Conservation (phyloP, 2,329 filamentous ascomycete species). For the Microthyrium microscopicum region DNA sequence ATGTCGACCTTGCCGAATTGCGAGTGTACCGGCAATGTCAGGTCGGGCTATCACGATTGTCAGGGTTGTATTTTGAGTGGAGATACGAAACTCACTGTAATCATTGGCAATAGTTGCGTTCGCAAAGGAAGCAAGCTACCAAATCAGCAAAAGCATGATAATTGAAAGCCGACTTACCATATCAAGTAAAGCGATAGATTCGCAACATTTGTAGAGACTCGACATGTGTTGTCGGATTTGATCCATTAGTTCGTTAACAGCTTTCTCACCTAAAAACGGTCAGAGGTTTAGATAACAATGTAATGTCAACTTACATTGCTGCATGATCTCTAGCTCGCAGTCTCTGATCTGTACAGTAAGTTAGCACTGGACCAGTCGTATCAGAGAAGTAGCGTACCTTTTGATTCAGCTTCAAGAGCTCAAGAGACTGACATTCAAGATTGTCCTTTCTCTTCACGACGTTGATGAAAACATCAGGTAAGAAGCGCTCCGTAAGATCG, state of each 20-base stretch:
- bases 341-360: constrained; percentile 51
- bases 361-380: neutral
- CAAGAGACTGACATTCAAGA: constrained; percentile 76
- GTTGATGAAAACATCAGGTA: constrained; percentile 66
- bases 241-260: constrained; percentile 54
- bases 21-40: constrained; percentile 49
- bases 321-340: constrained; percentile 67
- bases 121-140: constrained; percentile 18
- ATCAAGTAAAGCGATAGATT: constrained; percentile 73
- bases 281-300: neutral
- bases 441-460: constrained; percentile 52
- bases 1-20: constrained; percentile 59
- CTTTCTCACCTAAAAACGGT: constrained; percentile 36
- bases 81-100: no score
- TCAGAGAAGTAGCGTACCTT: constrained; percentile 14
- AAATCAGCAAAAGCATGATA: neutral
- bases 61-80: no score
- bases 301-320: constrained; percentile 40
- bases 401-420: constrained; percentile 60
- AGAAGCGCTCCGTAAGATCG: constrained; percentile 42
- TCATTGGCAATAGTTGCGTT: constrained; percentile 2
- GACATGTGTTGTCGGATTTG: constrained; percentile 58
- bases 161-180: constrained; percentile 41
- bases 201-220: constrained; percentile 65
- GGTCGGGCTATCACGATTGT: constrained; percentile 36